Base-by-base conservation (phyloP, 441 rosid species). In the Aquilaria agallochum region DNA sequence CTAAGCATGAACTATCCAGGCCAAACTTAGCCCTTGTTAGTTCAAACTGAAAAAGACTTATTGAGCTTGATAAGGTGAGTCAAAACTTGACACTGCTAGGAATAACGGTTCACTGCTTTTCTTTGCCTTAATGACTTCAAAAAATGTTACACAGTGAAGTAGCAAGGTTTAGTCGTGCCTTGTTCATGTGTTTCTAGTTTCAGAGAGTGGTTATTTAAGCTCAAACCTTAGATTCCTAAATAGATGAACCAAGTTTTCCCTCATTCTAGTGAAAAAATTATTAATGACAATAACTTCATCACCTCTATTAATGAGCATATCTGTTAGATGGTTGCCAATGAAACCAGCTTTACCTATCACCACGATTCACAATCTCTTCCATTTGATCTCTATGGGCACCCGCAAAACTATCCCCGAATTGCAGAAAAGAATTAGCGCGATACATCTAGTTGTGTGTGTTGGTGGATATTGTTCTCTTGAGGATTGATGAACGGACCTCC, bases 331-430 rank as follows among this genome's bases (percentile, higher is more conserved):
- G 47, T 97, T 93, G 59, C 98, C 98, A 0, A 93, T 97, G 70
- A 93, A 93, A 33, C 98, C 98, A 15, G 96, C 95, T 55, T 97
- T 96, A 10, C 98, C 98, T 0, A 95, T 93, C 13, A 93, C 97
- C 14, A 90, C 97, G 57, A 93, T 84, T 64, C 97, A 82, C 83
- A 72, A 49, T 58, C 90, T 81, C 58, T 82, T 73, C 27, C 83
- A 78, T 50, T 77, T 80, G 53, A 93, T 74, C 59, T 77, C 88
- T 2, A 74, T 92, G 4, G 98, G 96, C 8, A 88, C 81, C 31
- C 98, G 83, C 5, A 82, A 84, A 53, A 62, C 65, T 54, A 47
- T 68, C 3, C 27, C 53, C 69, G 11, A 63, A 68, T 34, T 58
- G 31, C 9, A 36, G 11, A 31, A 36, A 55, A n/a, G 48, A 66